Conservation (phyloP, 192 early-diverging fungal species). For the Neocallimastix lanati region DNA sequence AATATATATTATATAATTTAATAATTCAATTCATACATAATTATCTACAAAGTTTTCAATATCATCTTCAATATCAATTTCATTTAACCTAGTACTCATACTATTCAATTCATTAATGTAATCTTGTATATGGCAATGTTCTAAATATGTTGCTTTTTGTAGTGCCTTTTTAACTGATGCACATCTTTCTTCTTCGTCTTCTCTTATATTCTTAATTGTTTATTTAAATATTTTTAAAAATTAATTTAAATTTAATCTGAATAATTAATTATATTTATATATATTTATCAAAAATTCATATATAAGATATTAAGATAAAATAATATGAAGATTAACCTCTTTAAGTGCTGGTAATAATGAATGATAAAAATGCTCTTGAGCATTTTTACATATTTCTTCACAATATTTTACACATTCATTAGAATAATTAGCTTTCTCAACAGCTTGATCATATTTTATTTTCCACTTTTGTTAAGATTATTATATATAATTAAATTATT, state of each 20-base stretch:
- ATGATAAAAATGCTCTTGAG: background rate
- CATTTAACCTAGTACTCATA: background rate
- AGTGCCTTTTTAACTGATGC: background rate
- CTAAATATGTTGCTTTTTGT: background rate
- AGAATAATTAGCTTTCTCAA: background rate
- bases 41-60: background rate
- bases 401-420: background rate
- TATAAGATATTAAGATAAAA: no score
- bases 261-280: no score
- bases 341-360: background rate
- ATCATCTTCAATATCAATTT: background rate
- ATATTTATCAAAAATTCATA: no score
- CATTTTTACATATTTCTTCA: background rate
- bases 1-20: no score
- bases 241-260: no score
- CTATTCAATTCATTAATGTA: background rate
- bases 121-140: background rate
- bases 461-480: background rate
- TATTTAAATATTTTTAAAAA: no score
- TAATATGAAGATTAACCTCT: background rate
- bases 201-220: background rate
- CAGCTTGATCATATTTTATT: background rate
- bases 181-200: background rate
- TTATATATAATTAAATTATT: no score
- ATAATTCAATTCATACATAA: background rate